These are phyloP conservation scores for Penicillium sp. DNA, from an alignment of 2,329 filamentous ascomycete genomes.

Conservation along the genomic window DNA sequence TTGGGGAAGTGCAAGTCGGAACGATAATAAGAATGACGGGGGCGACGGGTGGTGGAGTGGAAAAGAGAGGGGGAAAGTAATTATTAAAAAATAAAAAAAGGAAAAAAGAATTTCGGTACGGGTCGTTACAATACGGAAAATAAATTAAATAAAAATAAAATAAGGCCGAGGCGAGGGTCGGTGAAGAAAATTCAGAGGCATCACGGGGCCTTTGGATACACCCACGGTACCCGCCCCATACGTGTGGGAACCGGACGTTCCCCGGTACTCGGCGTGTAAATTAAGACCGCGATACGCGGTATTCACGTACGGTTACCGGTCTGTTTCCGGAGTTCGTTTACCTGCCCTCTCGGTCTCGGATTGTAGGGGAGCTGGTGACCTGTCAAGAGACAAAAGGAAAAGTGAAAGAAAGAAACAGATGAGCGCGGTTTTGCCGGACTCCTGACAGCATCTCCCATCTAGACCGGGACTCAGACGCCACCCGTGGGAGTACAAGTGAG, in stretches of 20 bases:
- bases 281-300: not conserved
- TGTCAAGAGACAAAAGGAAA: constrained; percentile 1
- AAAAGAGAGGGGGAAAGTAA: constrained; percentile 27
- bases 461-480: not conserved
- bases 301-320: constrained; percentile 24
- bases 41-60: constrained; percentile 24
- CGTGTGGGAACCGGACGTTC: constrained; percentile 8
- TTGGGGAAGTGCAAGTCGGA: constrained; percentile 13
- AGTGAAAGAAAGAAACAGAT: not conserved
- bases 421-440: not conserved
- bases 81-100: constrained; percentile 19
- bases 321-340: constrained; percentile 25
- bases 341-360: not conserved
- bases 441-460: constrained; percentile 3
- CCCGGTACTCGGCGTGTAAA: constrained; percentile 10
- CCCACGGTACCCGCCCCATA: constrained; percentile 5
- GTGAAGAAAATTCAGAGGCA: constrained; percentile 27
- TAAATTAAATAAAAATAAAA: constrained; percentile 10
- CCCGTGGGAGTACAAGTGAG: not conserved
- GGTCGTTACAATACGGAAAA: constrained; percentile 12
- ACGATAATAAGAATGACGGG: constrained; percentile 31
- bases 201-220: constrained; percentile 21
- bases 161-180: constrained; percentile 9
- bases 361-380: constrained; percentile 14
- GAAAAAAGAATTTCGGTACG: constrained; percentile 10